These are phyloP conservation scores for Kodamaea kaohsiungensis DNA, from an alignment of 805 yeast genomes.

Conservation along the genomic window DNA sequence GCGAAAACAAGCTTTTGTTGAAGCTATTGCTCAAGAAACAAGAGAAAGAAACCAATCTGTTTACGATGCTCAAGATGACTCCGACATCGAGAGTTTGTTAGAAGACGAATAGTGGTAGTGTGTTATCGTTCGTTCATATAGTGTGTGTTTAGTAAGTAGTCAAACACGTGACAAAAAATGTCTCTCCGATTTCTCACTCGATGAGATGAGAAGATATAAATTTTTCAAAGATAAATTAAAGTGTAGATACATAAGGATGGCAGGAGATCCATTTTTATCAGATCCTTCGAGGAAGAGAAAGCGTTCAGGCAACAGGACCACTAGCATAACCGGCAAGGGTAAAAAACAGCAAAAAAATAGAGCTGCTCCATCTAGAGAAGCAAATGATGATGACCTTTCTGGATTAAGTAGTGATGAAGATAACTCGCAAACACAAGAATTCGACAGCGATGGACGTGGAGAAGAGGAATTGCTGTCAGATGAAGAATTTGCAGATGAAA, in stretches of 20 bases:
- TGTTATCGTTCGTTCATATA: background rate
- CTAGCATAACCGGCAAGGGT: constrained; percentile 19
- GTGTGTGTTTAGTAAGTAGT: background rate
- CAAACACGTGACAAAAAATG: background rate
- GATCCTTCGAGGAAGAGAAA: constrained; percentile 58
- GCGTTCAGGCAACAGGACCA: constrained; percentile 29
- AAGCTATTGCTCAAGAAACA: constrained; percentile 42
- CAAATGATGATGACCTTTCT: constrained; percentile 53
- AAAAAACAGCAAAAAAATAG: constrained; percentile 13
- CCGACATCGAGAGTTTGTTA: constrained; percentile 67
- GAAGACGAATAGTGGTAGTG: constrained; percentile 49
- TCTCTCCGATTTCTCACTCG: background rate
- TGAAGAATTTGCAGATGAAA: constrained; percentile 72
- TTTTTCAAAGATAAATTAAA: constrained; percentile 3
- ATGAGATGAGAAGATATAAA: background rate
- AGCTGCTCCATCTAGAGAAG: background rate
- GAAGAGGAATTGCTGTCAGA: constrained; percentile 56
- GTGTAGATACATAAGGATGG: constrained; percentile 29
- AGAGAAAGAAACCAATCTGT: constrained; percentile 47
- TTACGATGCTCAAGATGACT: constrained; percentile 54
- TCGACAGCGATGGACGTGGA: constrained; percentile 32
- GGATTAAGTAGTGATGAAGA: constrained; percentile 12
- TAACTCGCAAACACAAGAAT: constrained; percentile 20
- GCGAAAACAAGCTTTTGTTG: constrained; percentile 54
- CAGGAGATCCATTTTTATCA: constrained; percentile 61